phyloP scores from a whole-genome alignment of 2,329 filamentous ascomycete species.

The Chaetomiaceae sp. region DNA sequence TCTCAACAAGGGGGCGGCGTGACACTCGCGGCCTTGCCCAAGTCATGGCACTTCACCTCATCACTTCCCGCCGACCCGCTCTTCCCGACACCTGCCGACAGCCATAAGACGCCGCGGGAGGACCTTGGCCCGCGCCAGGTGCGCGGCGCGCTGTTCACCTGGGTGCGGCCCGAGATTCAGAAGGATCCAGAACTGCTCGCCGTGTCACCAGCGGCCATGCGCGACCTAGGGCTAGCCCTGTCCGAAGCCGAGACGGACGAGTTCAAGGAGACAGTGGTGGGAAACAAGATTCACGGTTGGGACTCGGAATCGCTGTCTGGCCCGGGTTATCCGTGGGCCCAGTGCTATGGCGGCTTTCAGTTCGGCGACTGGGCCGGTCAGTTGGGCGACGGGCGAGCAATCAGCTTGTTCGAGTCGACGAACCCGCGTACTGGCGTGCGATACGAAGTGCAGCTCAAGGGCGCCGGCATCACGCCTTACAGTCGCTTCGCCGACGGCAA shows the following conservation, averaged over 20 bases:
- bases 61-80: slow-evolving; percentile 67
- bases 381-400: slow-evolving; percentile 88
- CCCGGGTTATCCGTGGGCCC: slow-evolving; percentile 86
- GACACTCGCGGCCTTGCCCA: slow-evolving; percentile 51
- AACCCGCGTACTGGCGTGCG: slow-evolving; percentile 64
- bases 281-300: slow-evolving; percentile 77
- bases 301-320: slow-evolving; percentile 45
- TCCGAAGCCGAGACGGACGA: slow-evolving; percentile 64
- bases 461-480: slow-evolving; percentile 88
- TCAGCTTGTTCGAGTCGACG: slow-evolving; percentile 85
- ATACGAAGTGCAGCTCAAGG: slow-evolving; percentile 92
- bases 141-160: slow-evolving; percentile 80
- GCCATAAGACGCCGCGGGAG: slow-evolving; percentile 73
- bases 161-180: slow-evolving; percentile 72
- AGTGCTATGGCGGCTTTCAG: slow-evolving; percentile 86
- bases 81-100: slow-evolving; percentile 74
- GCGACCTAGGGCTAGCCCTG: slow-evolving; percentile 68
- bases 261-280: slow-evolving; percentile 71
- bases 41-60: slow-evolving; percentile 60
- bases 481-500: slow-evolving; percentile 94
- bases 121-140: slow-evolving; percentile 76
- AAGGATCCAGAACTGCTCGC: slow-evolving; percentile 72
- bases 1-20: slow-evolving; percentile 23
- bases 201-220: slow-evolving; percentile 71
- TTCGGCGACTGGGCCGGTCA: slow-evolving; percentile 92